Evolutionary conservation across 768 basidiomycete genomes (phyloP).

Genomic region (Boletus bicolor): DNA sequence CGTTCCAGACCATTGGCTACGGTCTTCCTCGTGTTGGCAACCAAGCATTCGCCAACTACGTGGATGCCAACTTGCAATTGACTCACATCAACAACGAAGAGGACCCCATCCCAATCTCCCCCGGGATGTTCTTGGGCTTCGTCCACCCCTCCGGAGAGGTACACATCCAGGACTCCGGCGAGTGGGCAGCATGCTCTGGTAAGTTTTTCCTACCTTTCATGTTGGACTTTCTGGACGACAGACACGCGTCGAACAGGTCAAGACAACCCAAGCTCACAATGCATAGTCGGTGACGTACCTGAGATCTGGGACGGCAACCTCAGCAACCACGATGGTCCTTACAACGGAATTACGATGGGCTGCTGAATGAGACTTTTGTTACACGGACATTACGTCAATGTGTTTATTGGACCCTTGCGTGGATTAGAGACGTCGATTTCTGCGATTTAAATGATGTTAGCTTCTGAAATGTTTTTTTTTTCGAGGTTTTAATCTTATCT

Average conservation of each 20-base stretch:
- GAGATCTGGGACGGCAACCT: conserved; percentile 43
- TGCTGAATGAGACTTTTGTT: conserved; percentile 10
- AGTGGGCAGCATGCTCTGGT: conserved; percentile 58
- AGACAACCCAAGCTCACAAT: conserved; percentile 50
- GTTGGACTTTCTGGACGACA: neutral
- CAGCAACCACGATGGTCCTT: conserved; percentile 46
- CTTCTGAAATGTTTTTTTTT: neutral
- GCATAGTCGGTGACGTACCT: conserved; percentile 23
- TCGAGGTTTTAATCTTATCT: neutral
- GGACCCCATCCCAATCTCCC: conserved; percentile 38
- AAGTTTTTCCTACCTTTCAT: neutral
- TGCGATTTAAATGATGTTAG: neutral
- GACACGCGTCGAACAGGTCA: conserved; percentile 34
- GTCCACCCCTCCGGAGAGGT: conserved; percentile 41
- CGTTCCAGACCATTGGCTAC: too few species aligned
- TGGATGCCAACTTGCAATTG: conserved; percentile 43
- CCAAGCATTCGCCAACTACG: conserved; percentile 55
- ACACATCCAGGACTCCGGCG: conserved; percentile 42
- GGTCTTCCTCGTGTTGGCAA: too few species aligned
- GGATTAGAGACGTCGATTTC: neutral
- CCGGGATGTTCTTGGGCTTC: conserved; percentile 37
- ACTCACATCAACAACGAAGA: conserved; percentile 55
- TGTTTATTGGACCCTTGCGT: neutral
- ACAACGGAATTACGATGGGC: conserved; percentile 29
- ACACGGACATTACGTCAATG: neutral